A percentile compares a stretch with the other conserved stretches of the same genome.
Conservation (phyloP, 2,329 filamentous ascomycete genomes). For the Cadophora malorum region DNA sequence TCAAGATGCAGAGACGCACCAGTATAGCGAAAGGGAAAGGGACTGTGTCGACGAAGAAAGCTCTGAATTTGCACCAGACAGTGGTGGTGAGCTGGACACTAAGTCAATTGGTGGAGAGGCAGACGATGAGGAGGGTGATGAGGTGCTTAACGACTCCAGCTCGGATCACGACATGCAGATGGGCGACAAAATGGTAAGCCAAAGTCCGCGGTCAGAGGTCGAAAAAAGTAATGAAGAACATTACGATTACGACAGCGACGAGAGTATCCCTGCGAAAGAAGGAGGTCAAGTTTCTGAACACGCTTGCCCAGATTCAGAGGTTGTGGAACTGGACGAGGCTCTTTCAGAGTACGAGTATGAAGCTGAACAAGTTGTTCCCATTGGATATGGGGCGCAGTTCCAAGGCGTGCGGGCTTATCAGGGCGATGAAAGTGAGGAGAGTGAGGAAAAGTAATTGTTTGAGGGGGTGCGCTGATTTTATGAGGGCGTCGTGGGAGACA, state of each 20-base stretch:
- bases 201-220: no score
- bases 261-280: no score
- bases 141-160: neutral
- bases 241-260: no score
- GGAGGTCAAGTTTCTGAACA: no score
- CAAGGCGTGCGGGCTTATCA: neutral
- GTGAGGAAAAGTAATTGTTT: conserved; percentile 12
- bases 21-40: neutral
- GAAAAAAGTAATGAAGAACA: neutral
- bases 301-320: no score
- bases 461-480: neutral
- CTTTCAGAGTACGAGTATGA: neutral
- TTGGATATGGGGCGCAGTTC: conserved; percentile 8
- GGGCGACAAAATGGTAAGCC: no score
- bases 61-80: neutral
- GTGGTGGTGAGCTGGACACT: neutral
- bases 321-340: neutral
- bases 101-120: neutral
- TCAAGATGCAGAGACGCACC: neutral
- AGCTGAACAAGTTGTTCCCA: neutral
- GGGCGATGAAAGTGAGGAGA: conserved; percentile 14
- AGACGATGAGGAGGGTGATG: neutral
- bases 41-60: neutral
- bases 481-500: no score
- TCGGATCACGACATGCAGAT: neutral